Base-by-base conservation (phyloP, 768 basidiomycete species). In the Termitomyces sp. region DNA sequence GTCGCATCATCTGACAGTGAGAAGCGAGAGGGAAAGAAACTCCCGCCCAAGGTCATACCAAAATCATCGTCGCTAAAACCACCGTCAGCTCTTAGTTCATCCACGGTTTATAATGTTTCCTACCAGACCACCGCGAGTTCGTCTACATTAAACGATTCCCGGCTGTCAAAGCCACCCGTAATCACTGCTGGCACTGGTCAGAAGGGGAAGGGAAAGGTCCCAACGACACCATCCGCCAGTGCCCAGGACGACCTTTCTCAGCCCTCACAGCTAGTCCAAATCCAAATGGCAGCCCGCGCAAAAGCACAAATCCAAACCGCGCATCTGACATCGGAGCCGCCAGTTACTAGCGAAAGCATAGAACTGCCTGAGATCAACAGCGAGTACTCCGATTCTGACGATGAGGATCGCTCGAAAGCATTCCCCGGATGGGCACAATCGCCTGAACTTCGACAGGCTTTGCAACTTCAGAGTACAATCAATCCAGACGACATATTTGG, bases 351-450 rank as follows among this genome's bases (percentile, higher is more conserved):
- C 70, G 91, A 94, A 77, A 86, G 82, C 70, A 92, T 96, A 67
- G 94, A 95, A 68, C 79, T 99, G 17, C 96, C 96, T 0, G 96
- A 98, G 50, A 94, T 97, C 69, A 90, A 94, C 68, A 94, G 92
- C 75, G 96, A 98, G 68, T 98, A 98, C 74, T 97, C 95, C 5
- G 92, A 96, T 73, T 97, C 95, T 5, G 96, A 94, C 49, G 94
- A 96, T 66, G 94, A 96, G 71, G 86, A 88, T 65, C 85, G 89
- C 20, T 81, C 83, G 46, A 80, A 84, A 65, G 86, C 85, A n/a
- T 88, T 86, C 65, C 92, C 93, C 2, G 79, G 84, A 29, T 98
- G 96, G 96, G 93, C 95, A 1, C 92, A 96, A 71, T 94, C 92
- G 31, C 95, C 95, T 11, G 88, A 90, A 68, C 82, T 98, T 34